Evolutionary conservation across 2,329 filamentous ascomycete genomes (phyloP), one percentile per base, ranked within the genome.

Genomic region (Myriosclerotinia duriaeana): DNA sequence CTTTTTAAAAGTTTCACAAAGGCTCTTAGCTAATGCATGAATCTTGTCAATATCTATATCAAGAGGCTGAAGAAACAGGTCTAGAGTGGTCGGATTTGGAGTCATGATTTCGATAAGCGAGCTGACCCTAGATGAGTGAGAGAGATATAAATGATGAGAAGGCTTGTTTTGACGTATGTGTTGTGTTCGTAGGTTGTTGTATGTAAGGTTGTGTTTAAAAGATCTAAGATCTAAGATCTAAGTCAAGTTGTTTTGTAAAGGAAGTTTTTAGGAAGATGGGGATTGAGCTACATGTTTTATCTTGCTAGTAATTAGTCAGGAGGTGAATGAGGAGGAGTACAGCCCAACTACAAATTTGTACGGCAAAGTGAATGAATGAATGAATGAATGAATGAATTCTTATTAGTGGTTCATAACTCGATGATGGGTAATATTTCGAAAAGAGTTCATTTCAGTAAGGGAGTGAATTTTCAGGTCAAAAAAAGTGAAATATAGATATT

Each of bases 41-140:
- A 84, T 78, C 58, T 77, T 82, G 1, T 78, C 72, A 34, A 78
- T 71, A 71, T 86, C 80, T 68, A 87, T 77, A 30, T 74, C 75
- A 22, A 88, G 78, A 26, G 85, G 84, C 66, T 74, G 72, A 67
- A 88, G 76, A 72, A 87, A 87, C 46, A 79, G 78, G 52, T 79
- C 71, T 36, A 73, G 55, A 62, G 64, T 52, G 22, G 67, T 63
- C 38, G 63, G 67, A 56, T 63, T 65, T 22, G 63, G 56, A 22
- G 71, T 68, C 70, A 72, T 72, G 20, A 55, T 48, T 64, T 46
- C 55, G 34, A 60, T 60, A 60, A 60, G 58, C 58, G 58, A 60
- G 56, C 40, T 60, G 30, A 48, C 42, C 36, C 14, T 15, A 44
- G 38, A 14, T 44, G 54, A 26, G 26, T 59, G 56, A 22, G 40